These are phyloP conservation scores for Candida frijolesensis DNA, from an alignment of 1,139 yeast species.

Conservation along the genomic window DNA sequence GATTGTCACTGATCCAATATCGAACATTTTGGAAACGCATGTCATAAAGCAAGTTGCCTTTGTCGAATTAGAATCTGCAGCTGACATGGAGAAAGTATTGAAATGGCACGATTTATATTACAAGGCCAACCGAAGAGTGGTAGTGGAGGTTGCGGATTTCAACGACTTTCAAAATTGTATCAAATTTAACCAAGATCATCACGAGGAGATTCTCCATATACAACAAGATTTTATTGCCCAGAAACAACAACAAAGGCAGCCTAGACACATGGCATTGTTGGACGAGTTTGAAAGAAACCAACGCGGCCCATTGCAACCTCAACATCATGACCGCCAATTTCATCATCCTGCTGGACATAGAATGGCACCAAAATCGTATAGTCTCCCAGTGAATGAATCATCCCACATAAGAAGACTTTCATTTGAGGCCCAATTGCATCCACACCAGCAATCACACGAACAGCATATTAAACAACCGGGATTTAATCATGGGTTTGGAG, in stretches of 20 bases:
- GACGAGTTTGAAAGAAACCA: conserved; percentile 16
- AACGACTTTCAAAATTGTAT: conserved; percentile 50
- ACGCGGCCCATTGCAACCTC: conserved; percentile 6
- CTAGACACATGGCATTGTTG: conserved; percentile 19
- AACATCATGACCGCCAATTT: conserved; percentile 6
- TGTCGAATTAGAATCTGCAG: conserved; percentile 52
- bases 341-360: neutral
- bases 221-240: conserved; percentile 35
- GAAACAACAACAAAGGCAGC: conserved; percentile 22
- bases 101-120: conserved; percentile 50
- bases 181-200: conserved; percentile 41
- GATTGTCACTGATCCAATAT: conserved; percentile 44
- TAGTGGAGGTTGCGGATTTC: conserved; percentile 50
- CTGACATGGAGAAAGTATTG: conserved; percentile 48
- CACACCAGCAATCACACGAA: conserved; percentile 7
- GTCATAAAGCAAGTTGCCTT: conserved; percentile 58
- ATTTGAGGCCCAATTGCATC: conserved; percentile 13
- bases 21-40: conserved; percentile 43
- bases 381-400: conserved; percentile 10
- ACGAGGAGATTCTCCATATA: conserved; percentile 30
- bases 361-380: neutral
- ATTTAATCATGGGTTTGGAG: neutral
- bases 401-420: conserved; percentile 12
- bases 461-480: conserved; percentile 4
- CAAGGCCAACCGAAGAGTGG: conserved; percentile 41